Evolutionary conservation across 805 yeast species (phyloP).

Genomic region (Geotrichum ghanense): DNA sequence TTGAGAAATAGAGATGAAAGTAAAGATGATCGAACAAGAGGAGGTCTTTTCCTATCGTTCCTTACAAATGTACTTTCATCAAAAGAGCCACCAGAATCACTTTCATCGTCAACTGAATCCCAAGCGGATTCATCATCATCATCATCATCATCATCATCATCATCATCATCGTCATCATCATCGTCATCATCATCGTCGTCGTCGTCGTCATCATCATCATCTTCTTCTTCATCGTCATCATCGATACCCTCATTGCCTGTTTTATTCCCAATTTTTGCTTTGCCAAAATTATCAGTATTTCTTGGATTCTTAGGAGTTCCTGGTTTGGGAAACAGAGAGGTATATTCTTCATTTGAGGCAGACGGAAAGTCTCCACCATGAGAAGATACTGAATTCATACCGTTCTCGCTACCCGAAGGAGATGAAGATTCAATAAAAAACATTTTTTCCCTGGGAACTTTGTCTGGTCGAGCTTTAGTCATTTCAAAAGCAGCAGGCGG

Average conservation of each 20-base stretch:
- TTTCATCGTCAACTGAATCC: conserved; percentile 28
- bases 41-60: conserved; percentile 21
- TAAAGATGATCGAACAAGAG: conserved; percentile 25
- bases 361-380: background rate
- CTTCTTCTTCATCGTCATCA: conserved; percentile 6
- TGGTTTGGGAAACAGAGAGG: conserved; percentile 2
- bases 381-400: conserved; percentile 8
- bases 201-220: conserved; percentile 1
- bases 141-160: conserved; percentile 17
- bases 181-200: conserved; percentile 5
- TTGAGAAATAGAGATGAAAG: conserved; percentile 28
- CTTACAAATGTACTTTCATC: conserved; percentile 21
- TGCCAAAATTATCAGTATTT: conserved; percentile 4
- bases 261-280: conserved; percentile 4
- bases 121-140: conserved; percentile 27
- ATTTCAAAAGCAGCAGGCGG: background rate
- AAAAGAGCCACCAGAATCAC: conserved; percentile 21
- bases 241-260: conserved; percentile 6
- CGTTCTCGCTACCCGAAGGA: conserved; percentile 26
- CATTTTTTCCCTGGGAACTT: background rate
- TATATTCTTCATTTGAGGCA: background rate
- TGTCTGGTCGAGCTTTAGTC: conserved; percentile 12
- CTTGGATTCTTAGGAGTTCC: conserved; percentile 3
- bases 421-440: conserved; percentile 26
- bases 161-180: conserved; percentile 8